Base-by-base conservation (phyloP, 2,329 filamentous ascomycete species). In the Neopestalotiopsis clavispora region DNA sequence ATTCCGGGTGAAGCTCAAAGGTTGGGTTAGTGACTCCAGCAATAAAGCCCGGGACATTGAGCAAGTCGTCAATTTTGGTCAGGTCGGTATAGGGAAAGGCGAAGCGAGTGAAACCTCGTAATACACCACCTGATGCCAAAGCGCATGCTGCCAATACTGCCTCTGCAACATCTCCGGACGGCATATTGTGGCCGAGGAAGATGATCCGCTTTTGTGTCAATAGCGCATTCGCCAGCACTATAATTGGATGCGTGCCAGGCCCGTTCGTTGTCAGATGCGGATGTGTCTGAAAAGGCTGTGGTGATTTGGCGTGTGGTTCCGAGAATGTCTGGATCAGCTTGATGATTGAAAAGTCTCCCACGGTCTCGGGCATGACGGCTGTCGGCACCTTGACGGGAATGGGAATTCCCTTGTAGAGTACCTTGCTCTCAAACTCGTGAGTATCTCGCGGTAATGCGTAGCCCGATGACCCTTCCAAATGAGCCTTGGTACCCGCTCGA, bases 31-130 rank as follows among this genome's bases (percentile, higher is more conserved):
- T 99, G 56, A 99, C 96, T 68, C 96, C 96, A 2, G 96, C 96
- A 75, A 99, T 97, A 80, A 99, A 99, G 2, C 96, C 96, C 6
- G 96, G 95, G 0, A 99, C 96, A 75, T 97, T 95, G 62, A 99
- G 87, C 12, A 99, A 87, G 78, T 98, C 96, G 73, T 99, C 96
- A 69, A 99, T 95, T 82, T 99, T 99, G 72, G 94, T 98, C 58
- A 99, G 86, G 82, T 99, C 96, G 1, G 96, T 99, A 78, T 99
- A 99, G 2, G 96, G 96, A 78, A 99, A 99, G 0, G 96, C 96
- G 81, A 98, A 94, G 20, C 96, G 89, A 9, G 95, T 97, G 80
- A 99, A 99, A 34, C 96, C 96, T 68, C 95, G 89, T 45, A 99
- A 84, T n/a, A 97, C 85, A 5, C 96, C 95, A 23, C 96, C 96